phyloP scores from a whole-genome alignment of 148 eudicot species.

The Silene latifolia region DNA sequence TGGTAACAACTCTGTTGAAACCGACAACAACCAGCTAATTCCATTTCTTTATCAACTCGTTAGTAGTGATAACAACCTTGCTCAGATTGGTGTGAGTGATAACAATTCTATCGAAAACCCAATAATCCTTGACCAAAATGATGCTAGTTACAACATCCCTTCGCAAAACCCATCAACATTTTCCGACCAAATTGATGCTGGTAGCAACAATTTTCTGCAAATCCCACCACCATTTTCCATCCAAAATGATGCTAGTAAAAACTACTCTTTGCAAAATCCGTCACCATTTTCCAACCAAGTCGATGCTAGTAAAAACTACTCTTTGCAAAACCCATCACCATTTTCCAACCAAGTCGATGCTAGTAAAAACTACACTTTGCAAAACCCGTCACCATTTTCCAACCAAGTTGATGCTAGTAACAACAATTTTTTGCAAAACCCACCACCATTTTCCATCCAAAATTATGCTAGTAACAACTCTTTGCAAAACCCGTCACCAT shows the following conservation, averaged over 20 bases:
- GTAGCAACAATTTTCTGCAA: neutral
- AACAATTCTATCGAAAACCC: neutral
- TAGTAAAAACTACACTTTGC: neutral
- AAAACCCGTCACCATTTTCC: neutral
- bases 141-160: neutral
- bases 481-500: neutral
- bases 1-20: neutral
- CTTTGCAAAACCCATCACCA: neutral
- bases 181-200: neutral
- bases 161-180: neutral
- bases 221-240: neutral
- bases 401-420: neutral
- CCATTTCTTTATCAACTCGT: too few species aligned
- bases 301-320: neutral
- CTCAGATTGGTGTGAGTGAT: too few species aligned
- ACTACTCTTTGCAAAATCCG: neutral
- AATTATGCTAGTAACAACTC: neutral
- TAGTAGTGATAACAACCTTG: too few species aligned
- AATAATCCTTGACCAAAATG: neutral
- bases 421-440: neutral
- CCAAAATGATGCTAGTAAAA: neutral
- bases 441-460: neutral
- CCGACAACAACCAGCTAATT: too few species aligned
- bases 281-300: neutral
- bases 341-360: conserved; percentile 1